Conservation (phyloP, 2,329 filamentous ascomycete genomes). For the Stachybotrys chartarum region DNA sequence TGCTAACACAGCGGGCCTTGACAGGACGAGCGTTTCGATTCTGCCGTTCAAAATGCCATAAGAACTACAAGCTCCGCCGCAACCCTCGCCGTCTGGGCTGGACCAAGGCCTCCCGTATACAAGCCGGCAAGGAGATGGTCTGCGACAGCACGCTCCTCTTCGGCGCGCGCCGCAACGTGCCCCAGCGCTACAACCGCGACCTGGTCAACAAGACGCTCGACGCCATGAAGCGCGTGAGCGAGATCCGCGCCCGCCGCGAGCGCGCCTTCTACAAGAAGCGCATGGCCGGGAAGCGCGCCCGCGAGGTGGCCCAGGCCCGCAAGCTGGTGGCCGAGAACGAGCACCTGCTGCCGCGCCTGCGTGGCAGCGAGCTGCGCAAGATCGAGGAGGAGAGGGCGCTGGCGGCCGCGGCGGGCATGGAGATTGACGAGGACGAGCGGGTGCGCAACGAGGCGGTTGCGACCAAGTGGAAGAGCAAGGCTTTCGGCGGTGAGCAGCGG, state of each 20-base stretch:
- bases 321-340: slow-evolving; percentile 88
- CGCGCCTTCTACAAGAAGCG: slow-evolving; percentile 89
- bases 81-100: slow-evolving; percentile 95
- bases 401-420: slow-evolving; percentile 27
- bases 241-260: slow-evolving; percentile 79
- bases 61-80: slow-evolving; percentile 93
- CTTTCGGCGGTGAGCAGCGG: slow-evolving; percentile 36
- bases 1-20: not conserved
- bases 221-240: slow-evolving; percentile 84
- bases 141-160: slow-evolving; percentile 94
- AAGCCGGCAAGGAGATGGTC: slow-evolving; percentile 76
- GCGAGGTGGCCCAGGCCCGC: slow-evolving; percentile 70
- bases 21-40: slow-evolving; percentile 46
- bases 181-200: slow-evolving; percentile 92
- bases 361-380: slow-evolving; percentile 53
- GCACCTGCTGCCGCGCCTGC: slow-evolving; percentile 76
- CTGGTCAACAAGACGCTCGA: slow-evolving; percentile 79
- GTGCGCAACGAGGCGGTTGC: slow-evolving; percentile 10
- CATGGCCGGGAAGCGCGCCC: slow-evolving; percentile 84
- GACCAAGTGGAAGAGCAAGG: slow-evolving; percentile 23
- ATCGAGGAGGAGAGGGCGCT: slow-evolving; percentile 39
- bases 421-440: slow-evolving; percentile 22
- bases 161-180: slow-evolving; percentile 86
- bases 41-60: slow-evolving; percentile 53
- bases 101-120: slow-evolving; percentile 87